phyloP scores from a whole-genome alignment of 2,329 filamentous ascomycete genomes.

The Fusarium hostae region DNA sequence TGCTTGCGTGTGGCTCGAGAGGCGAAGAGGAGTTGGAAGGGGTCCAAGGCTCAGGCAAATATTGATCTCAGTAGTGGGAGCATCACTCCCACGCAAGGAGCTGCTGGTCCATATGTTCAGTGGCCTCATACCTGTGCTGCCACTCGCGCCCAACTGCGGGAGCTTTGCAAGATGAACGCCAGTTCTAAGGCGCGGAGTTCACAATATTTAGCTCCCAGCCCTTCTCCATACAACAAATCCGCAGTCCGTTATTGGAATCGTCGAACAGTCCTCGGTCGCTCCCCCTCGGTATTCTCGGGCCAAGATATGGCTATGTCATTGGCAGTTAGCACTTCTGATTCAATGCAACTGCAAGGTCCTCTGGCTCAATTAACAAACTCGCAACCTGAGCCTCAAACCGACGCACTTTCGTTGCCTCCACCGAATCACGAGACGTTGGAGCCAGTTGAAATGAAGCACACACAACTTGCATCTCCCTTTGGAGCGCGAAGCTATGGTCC shows the following conservation, averaged over 20 bases:
- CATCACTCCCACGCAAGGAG: slow-evolving; percentile 63
- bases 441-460: slow-evolving; percentile 41
- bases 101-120: slow-evolving; percentile 61
- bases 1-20: slow-evolving; percentile 73
- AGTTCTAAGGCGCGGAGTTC: slow-evolving; percentile 56
- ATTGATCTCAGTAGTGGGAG: slow-evolving; percentile 61
- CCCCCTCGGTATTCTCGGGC: slow-evolving; percentile 64
- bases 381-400: slow-evolving; percentile 32
- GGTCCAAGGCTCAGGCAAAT: slow-evolving; percentile 57
- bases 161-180: slow-evolving; percentile 69
- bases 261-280: slow-evolving; percentile 59
- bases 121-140: slow-evolving; percentile 74
- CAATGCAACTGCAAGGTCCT: slow-evolving; percentile 72
- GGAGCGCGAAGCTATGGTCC: slow-evolving; percentile 70
- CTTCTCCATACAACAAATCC: slow-evolving; percentile 65
- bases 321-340: slow-evolving; percentile 70
- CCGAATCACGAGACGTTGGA: slow-evolving; percentile 38
- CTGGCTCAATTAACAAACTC: slow-evolving; percentile 69
- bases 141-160: slow-evolving; percentile 70
- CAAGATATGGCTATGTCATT: slow-evolving; percentile 73
- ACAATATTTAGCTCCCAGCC: slow-evolving; percentile 63
- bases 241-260: slow-evolving; percentile 62
- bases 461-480: slow-evolving; percentile 66
- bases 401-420: slow-evolving; percentile 39
- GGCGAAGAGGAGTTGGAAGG: slow-evolving; percentile 74